These are phyloP conservation scores for Cladosporium sp. DNA, from an alignment of 2,329 filamentous ascomycete species.

Conservation along the genomic window DNA sequence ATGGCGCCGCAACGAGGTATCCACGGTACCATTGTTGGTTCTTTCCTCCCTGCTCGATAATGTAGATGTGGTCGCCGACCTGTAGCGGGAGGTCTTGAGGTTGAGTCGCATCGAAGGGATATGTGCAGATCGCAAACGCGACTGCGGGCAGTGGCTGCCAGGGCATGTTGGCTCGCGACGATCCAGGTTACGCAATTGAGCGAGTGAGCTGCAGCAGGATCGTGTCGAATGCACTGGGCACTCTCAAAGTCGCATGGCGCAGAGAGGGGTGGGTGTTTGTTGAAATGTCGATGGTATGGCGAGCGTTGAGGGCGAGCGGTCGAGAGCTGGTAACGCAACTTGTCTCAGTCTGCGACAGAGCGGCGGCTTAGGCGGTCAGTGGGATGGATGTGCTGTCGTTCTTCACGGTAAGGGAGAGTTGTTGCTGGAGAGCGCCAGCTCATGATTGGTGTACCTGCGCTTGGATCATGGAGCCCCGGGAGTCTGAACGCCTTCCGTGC, in stretches of 20 bases:
- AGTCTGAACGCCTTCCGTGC: neutral
- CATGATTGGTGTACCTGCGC: neutral
- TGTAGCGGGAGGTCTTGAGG: conserved; percentile 92
- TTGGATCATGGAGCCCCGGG: neutral
- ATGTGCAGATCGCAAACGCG: conserved; percentile 94
- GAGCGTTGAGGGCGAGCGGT: neutral
- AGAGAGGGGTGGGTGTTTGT: neutral
- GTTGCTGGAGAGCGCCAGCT: neutral
- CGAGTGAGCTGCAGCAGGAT: neutral
- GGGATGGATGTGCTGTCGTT: conserved; percentile 1
- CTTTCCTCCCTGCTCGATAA: conserved; percentile 86
- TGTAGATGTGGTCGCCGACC: conserved; percentile 96
- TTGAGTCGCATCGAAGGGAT: conserved; percentile 82
- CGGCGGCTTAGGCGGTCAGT: conserved; percentile 1
- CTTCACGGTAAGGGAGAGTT: neutral
- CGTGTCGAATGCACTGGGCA: neutral
- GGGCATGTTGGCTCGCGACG: conserved; percentile 57
- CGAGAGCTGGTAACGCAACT: neutral
- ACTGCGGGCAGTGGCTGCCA: conserved; percentile 96
- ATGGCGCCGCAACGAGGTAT: conserved; percentile 91
- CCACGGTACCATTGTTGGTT: conserved; percentile 91
- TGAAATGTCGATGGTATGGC: neutral
- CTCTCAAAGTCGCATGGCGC: conserved; percentile 4
- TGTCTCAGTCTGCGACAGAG: neutral
- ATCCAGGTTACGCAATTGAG: neutral